Conservation (phyloP, 2,329 filamentous ascomycete genomes). For the Penicillium capsulatum region DNA sequence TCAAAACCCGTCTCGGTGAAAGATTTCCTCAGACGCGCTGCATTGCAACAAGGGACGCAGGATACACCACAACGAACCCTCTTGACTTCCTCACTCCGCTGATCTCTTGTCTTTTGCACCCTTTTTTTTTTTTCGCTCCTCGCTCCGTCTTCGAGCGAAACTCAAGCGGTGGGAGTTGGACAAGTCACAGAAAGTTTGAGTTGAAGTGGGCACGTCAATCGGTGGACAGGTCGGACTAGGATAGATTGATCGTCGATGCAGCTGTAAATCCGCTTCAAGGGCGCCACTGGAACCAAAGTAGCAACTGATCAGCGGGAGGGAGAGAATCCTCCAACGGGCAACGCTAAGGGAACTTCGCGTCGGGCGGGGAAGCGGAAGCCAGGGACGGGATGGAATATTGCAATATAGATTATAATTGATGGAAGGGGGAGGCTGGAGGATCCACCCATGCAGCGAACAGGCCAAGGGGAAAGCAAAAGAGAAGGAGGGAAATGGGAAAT, state of each 20-base stretch:
- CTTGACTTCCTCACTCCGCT: too few relatives aligned
- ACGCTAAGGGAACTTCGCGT: constrained; percentile 14
- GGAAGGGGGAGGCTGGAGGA: constrained; percentile 5
- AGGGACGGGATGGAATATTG: constrained; percentile 12
- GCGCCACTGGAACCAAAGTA: constrained; percentile 16
- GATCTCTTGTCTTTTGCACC: too few relatives aligned
- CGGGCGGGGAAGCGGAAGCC: constrained; percentile 9
- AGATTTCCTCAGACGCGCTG: constrained; percentile 15
- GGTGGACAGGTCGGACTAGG: constrained; percentile 7
- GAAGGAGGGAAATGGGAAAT: too few relatives aligned
- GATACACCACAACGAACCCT: constrained; percentile 1
- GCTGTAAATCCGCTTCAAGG: constrained; percentile 11
- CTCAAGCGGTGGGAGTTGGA: constrained; percentile 1
- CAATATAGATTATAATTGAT: constrained; percentile 11
- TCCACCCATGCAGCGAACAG: background rate
- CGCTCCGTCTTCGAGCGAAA: background rate
- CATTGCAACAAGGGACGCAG: constrained; percentile 16
- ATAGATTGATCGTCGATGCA: constrained; percentile 20
- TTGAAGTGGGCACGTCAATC: constrained; percentile 6
- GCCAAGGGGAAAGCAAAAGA: too few relatives aligned
- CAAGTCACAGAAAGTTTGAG: constrained; percentile 8
- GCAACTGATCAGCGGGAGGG: constrained; percentile 18
- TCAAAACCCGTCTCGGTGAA: constrained; percentile 4
- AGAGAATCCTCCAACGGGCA: constrained; percentile 6
- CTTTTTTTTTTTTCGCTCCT: background rate